Evolutionary conservation across 345 rosid species (phyloP).

Genomic region (Erysimum cheiranthoides): DNA sequence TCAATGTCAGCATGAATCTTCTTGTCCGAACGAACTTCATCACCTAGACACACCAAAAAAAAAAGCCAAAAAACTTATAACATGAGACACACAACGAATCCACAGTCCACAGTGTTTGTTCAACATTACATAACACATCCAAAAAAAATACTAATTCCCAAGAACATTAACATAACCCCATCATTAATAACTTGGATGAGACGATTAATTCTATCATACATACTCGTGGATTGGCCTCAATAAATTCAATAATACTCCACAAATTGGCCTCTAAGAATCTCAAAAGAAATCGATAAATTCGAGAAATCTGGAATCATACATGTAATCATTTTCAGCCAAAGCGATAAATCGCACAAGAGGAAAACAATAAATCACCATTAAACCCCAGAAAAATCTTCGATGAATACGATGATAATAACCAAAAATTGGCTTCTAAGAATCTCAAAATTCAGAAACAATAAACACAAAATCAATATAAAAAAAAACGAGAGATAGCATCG

Average conservation of each 20-base stretch:
- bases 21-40: slow-evolving; percentile 34
- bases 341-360: neutral
- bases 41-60: slow-evolving; percentile 25
- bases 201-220: neutral
- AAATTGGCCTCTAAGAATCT: neutral
- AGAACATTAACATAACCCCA: neutral
- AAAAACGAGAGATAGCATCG: neutral
- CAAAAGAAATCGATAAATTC: neutral
- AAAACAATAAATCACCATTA: slow-evolving; percentile 5
- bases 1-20: slow-evolving; percentile 53
- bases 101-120: neutral
- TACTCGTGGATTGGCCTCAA: neutral
- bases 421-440: too few relatives aligned
- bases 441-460: neutral
- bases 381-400: slow-evolving; percentile 2
- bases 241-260: neutral
- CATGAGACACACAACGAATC: slow-evolving; percentile 18
- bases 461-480: neutral
- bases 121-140: slow-evolving; percentile 15
- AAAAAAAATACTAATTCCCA: neutral
- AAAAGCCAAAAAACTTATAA: neutral
- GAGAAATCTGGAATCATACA: neutral
- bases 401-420: neutral
- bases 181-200: neutral
- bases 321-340: neutral